Evolutionary conservation across 768 basidiomycete genomes (phyloP), one percentile per base, ranked within the genome.

Genomic region (Russula brevipes): DNA sequence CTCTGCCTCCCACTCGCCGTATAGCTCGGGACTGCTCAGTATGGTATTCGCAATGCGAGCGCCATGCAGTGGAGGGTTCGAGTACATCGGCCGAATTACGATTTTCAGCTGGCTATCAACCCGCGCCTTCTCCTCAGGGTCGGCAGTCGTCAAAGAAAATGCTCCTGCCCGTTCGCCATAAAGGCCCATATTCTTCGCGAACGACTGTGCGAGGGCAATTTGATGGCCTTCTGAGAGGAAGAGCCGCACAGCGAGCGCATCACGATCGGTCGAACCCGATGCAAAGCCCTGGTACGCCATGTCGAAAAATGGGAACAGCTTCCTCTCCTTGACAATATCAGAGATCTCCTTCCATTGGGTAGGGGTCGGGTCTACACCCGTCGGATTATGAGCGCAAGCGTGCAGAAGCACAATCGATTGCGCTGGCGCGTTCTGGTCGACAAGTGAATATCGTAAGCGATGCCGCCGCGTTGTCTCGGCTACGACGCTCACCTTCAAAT

Each of bases 241-340:
- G 78, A 96, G 85, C 68, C 96, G 90, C 62, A 98, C 85, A 38
- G 96, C 94, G 75, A 92, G 95, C 11, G 96, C 97, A 72, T 99
- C 97, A 60, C 85, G 86, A 68, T 86, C 74, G 67, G 92, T 94
- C 56, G 87, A 86, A 55, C 97, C 97, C 30, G 95, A 97, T 41
- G 97, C 96, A 74, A 99, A 99, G 56, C 97, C 97, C 76, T 97
- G 94, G 80, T 99, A 99, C 16, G 97, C 96, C 94, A 98, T 98
- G 77, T 99, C 97, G 75, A 98, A 98, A 85, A 98, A 94, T 57
- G 96, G 91, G 86, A 98, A 96, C 69, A 96, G 83, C 67, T 86
- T 84, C 80, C 85, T 91, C 79, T 93, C 89, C 72, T 91, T 86
- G 69, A 96, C 76, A 63, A 98, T 79, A 70, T 93, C 83, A 47